Percentiles rank a stretch among this genome's conserved stretches.
Evolutionary conservation across 2,329 filamentous ascomycete species (phyloP).

Genomic region (Colletotrichum shisoi): DNA sequence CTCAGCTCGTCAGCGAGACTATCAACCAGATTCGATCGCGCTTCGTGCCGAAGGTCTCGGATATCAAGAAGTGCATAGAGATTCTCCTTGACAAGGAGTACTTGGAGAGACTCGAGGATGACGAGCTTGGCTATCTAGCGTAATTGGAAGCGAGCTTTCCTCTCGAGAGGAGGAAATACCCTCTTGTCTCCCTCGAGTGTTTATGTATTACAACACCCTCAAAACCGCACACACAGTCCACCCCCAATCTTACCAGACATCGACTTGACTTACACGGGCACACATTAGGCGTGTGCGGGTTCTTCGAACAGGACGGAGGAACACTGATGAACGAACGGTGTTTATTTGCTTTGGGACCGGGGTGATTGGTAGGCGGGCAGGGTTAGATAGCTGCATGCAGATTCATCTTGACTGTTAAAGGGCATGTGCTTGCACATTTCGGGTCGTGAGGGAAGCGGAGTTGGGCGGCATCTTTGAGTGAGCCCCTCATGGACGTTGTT

Average conservation of each 20-base stretch:
- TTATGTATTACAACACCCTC: slow-evolving; percentile 37
- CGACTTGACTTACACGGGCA: slow-evolving; percentile 29
- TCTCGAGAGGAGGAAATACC: slow-evolving; percentile 36
- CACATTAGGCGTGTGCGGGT: slow-evolving; percentile 31
- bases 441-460: neutral
- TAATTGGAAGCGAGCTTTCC: slow-evolving; percentile 54
- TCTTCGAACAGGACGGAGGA: slow-evolving; percentile 34
- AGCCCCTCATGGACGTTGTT: neutral
- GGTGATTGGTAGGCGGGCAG: slow-evolving; percentile 27
- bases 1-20: slow-evolving; percentile 90
- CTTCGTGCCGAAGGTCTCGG: slow-evolving; percentile 89
- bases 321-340: slow-evolving; percentile 25
- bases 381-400: slow-evolving; percentile 36
- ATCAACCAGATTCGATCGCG: slow-evolving; percentile 93
- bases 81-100: slow-evolving; percentile 99
- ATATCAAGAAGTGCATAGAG: slow-evolving; percentile 99
- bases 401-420: slow-evolving; percentile 28
- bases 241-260: slow-evolving; percentile 29
- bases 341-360: slow-evolving; percentile 32
- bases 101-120: slow-evolving; percentile 90
- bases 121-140: slow-evolving; percentile 93
- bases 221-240: slow-evolving; percentile 37
- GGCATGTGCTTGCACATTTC: slow-evolving; percentile 7
- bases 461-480: no score
- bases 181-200: slow-evolving; percentile 30